Percentiles rank a stretch among this genome's conserved stretches.
phyloP scores from a whole-genome alignment of 2,329 filamentous ascomycete genomes.

The Colletotrichum siamense region DNA sequence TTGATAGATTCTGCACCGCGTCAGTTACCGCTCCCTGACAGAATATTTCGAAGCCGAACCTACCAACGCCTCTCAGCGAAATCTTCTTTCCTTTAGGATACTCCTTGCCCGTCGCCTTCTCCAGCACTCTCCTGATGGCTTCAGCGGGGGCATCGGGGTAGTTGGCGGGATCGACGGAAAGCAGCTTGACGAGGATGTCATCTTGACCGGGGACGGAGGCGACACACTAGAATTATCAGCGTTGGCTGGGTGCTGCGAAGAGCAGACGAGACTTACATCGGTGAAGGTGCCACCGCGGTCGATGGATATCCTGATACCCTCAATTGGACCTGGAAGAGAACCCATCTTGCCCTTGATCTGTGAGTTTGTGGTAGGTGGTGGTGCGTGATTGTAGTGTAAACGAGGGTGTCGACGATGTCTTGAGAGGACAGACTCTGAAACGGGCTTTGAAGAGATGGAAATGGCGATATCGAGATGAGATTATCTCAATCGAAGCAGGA shows the following conservation, averaged over 20 bases:
- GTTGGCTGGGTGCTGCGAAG: fast-evolving
- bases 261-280: conserved; percentile 62
- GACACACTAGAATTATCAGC: background rate
- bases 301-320: conserved; percentile 24
- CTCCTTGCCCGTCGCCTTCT: conserved; percentile 33
- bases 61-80: conserved; percentile 28
- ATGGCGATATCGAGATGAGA: background rate
- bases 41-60: too few species aligned
- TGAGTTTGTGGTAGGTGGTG: background rate
- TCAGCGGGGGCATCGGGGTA: conserved; percentile 77
- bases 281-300: conserved; percentile 64
- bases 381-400: background rate
- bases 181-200: conserved; percentile 73
- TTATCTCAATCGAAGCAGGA: background rate
- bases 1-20: conserved; percentile 64
- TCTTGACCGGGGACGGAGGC: conserved; percentile 39
- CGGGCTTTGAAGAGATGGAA: background rate
- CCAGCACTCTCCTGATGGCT: conserved; percentile 63
- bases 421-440: background rate
- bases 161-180: conserved; percentile 75
- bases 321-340: conserved; percentile 12
- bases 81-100: conserved; percentile 32
- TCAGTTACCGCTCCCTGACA: background rate
- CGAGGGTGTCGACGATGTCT: background rate
- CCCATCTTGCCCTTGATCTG: background rate